These are phyloP conservation scores for Ophiostoma fasciatum DNA, from an alignment of 2,329 filamentous ascomycete species.

Conservation along the genomic window DNA sequence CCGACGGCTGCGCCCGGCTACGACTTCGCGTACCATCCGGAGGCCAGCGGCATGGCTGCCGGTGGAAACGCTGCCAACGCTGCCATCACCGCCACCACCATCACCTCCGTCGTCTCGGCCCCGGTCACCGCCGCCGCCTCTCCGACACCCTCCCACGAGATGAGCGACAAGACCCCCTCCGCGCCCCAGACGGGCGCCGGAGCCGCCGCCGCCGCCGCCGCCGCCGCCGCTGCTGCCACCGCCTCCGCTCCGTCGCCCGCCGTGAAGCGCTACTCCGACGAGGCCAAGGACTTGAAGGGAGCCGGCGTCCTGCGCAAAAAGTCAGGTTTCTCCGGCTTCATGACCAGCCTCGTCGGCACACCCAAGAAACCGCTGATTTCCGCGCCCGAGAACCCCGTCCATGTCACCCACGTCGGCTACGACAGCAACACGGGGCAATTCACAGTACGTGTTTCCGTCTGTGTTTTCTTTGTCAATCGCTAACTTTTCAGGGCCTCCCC, in stretches of 20 bases:
- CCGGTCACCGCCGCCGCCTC: slow-evolving; percentile 8
- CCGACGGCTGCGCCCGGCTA: too few species aligned
- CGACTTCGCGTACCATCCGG: too few species aligned
- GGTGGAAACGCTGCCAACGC: too few species aligned
- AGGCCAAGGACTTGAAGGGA: slow-evolving; percentile 48
- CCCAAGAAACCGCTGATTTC: slow-evolving; percentile 89
- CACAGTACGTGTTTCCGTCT: slow-evolving; percentile 48
- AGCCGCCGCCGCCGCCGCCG: slow-evolving; percentile 14
- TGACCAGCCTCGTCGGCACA: slow-evolving; percentile 70
- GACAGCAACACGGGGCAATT: slow-evolving; percentile 94
- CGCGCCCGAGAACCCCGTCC: slow-evolving; percentile 92
- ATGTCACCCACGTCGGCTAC: slow-evolving; percentile 95
- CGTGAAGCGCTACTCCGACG: slow-evolving; percentile 67
- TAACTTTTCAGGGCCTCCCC: slow-evolving; percentile 51
- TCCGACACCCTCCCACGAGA: slow-evolving; percentile 16
- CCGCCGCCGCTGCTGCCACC: too few species aligned
- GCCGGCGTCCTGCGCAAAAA: slow-evolving; percentile 58
- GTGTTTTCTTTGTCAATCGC: neutral
- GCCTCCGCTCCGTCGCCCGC: slow-evolving; percentile 34
- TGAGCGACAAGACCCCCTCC: slow-evolving; percentile 29
- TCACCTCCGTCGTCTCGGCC: slow-evolving; percentile 4
- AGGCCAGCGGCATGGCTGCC: too few species aligned
- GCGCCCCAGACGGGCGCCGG: slow-evolving; percentile 11
- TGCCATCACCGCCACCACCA: slow-evolving; percentile 1
- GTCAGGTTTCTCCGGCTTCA: slow-evolving; percentile 74